Percentiles rank a stretch among this genome's conserved stretches.
Conservation (phyloP, 768 basidiomycete genomes). For the Candolleomyces eurysporus region DNA sequence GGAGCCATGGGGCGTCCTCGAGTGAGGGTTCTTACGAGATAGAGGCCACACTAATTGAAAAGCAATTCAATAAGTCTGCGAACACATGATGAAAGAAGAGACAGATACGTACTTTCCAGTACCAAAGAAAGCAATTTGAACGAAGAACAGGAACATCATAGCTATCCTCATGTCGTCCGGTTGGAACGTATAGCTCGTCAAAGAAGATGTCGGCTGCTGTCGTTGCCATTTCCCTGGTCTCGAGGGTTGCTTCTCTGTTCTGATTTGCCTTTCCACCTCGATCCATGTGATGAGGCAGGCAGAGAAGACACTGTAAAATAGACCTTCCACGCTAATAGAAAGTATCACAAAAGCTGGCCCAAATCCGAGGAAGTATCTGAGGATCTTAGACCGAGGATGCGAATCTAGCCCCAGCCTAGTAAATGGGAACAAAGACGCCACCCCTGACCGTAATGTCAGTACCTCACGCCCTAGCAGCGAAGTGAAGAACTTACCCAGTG, state of each 20-base stretch:
- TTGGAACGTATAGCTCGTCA: slow-evolving; percentile 40
- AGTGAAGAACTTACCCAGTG: slow-evolving; percentile 47
- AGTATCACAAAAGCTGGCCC: slow-evolving; percentile 75
- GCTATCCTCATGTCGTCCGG: slow-evolving; percentile 70
- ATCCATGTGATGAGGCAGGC: slow-evolving; percentile 66
- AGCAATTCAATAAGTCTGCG: neutral
- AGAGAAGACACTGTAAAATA: slow-evolving; percentile 75
- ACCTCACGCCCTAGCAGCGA: neutral
- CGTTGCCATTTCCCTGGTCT: neutral
- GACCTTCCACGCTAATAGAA: slow-evolving; percentile 78
- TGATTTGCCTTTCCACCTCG: slow-evolving; percentile 49
- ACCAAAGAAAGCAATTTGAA: slow-evolving; percentile 85
- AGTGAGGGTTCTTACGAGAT: slow-evolving; percentile 57
- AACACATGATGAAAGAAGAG: neutral
- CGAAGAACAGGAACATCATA: slow-evolving; percentile 81
- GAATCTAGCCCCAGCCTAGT: slow-evolving; percentile 30
- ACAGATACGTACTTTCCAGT: slow-evolving; percentile 66
- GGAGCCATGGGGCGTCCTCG: neutral
- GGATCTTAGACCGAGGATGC: slow-evolving; percentile 47
- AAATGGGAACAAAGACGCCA: slow-evolving; percentile 50
- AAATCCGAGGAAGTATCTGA: slow-evolving; percentile 69
- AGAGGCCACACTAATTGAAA: slow-evolving; percentile 61
- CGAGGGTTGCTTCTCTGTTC: slow-evolving; percentile 7
- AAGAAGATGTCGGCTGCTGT: neutral
- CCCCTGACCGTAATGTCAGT: slow-evolving; percentile 27